Evolutionary conservation across 805 yeast genomes (phyloP).

Genomic region (Metschnikowia baotianmanensis): DNA sequence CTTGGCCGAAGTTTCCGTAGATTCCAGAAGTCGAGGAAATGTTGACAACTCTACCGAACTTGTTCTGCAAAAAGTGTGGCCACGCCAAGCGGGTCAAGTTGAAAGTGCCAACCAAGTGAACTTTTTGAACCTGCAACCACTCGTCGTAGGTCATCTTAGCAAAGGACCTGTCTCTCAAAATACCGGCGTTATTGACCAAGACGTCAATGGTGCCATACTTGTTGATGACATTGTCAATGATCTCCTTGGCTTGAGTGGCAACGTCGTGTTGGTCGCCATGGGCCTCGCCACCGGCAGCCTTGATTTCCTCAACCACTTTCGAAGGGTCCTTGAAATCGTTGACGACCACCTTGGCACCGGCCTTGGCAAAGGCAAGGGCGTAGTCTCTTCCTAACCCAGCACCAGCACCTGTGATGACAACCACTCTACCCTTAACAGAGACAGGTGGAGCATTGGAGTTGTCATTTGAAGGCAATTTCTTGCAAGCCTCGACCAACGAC

Average conservation of each 20-base stretch:
- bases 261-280: slow-evolving; percentile 84
- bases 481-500: slow-evolving; percentile 51
- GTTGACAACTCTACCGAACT: slow-evolving; percentile 79
- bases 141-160: slow-evolving; percentile 78
- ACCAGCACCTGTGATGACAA: slow-evolving; percentile 92
- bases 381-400: slow-evolving; percentile 91
- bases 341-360: slow-evolving; percentile 93
- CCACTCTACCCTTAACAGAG: slow-evolving; percentile 78
- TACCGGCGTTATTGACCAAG: slow-evolving; percentile 91
- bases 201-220: slow-evolving; percentile 82
- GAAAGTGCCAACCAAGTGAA: slow-evolving; percentile 81
- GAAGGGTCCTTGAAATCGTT: slow-evolving; percentile 82
- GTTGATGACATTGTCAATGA: slow-evolving; percentile 73
- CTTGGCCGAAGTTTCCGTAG: slow-evolving; percentile 96
- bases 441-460: slow-evolving; percentile 39
- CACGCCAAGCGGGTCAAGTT: slow-evolving; percentile 84
- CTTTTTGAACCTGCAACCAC: slow-evolving; percentile 78
- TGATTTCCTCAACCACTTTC: slow-evolving; percentile 72
- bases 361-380: slow-evolving; percentile 78
- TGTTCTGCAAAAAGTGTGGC: slow-evolving; percentile 82
- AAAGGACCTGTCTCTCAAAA: slow-evolving; percentile 85
- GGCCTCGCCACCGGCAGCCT: slow-evolving; percentile 71
- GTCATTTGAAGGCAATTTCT: slow-evolving; percentile 52
- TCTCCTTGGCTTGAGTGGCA: slow-evolving; percentile 66
- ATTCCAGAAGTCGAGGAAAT: slow-evolving; percentile 95